These are phyloP conservation scores for Podospora bellae-mahoneyi DNA, from an alignment of 495 filamentous ascomycete genomes.

Conservation along the genomic window DNA sequence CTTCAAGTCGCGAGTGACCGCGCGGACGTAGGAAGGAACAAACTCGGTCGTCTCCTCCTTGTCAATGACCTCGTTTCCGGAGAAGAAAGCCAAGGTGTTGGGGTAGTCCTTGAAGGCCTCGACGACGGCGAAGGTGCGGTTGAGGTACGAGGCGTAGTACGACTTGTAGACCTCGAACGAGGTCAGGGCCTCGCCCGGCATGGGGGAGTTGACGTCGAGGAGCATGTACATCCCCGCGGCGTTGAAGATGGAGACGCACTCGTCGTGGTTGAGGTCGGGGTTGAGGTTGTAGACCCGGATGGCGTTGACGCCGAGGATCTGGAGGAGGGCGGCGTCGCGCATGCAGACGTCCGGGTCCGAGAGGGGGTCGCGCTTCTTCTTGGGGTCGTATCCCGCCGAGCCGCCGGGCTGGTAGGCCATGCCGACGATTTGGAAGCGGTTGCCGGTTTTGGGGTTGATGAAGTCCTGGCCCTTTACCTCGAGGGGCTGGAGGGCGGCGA, in stretches of 20 bases:
- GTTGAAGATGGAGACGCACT: slow-evolving; percentile 91
- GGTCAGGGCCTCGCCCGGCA: slow-evolving; percentile 71
- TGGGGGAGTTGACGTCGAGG: slow-evolving; percentile 89
- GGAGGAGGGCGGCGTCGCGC: slow-evolving; percentile 90
- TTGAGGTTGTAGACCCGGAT: slow-evolving; percentile 93
- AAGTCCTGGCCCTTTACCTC: slow-evolving; percentile 75
- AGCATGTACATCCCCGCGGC: slow-evolving; percentile 60
- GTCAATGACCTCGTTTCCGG: slow-evolving; percentile 92
- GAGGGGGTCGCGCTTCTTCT: slow-evolving; percentile 63
- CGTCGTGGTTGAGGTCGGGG: slow-evolving; percentile 78
- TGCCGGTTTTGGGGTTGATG: slow-evolving; percentile 70
- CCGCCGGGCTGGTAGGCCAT: slow-evolving; percentile 95
- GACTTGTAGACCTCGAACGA: slow-evolving; percentile 63
- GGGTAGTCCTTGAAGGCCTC: slow-evolving; percentile 93
- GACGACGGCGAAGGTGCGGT: slow-evolving; percentile 82
- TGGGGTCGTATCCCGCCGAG: slow-evolving; percentile 68
- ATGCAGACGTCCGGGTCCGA: slow-evolving; percentile 71
- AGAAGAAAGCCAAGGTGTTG: slow-evolving; percentile 88
- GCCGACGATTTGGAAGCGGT: slow-evolving; percentile 85
- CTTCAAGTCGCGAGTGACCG: slow-evolving; percentile 79
- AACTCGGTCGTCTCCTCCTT: slow-evolving; percentile 51
- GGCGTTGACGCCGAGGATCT: slow-evolving; percentile 77
- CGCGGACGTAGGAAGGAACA: slow-evolving; percentile 71
- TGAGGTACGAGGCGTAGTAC: slow-evolving; percentile 73
- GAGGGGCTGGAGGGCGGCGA: slow-evolving; percentile 66